Evolutionary conservation across 768 basidiomycete genomes (phyloP).

Genomic region (Russula brevipes): DNA sequence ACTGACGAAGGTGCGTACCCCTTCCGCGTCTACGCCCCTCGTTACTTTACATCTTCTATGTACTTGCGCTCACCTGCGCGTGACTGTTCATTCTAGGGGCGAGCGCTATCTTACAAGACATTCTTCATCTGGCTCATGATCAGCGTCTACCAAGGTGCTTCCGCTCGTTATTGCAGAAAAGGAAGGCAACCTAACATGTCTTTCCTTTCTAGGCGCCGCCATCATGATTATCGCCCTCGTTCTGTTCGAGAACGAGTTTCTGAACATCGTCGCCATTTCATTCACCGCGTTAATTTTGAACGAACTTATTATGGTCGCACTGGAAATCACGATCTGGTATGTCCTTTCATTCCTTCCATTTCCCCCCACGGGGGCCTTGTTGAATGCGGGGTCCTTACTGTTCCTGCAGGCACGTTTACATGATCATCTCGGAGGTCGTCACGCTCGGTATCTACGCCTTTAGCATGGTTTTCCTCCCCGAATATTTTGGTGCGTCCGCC

Average conservation of each 20-base stretch:
- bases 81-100: constrained; percentile 53
- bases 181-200: not conserved
- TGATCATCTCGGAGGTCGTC: constrained; percentile 87
- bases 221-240: constrained; percentile 98
- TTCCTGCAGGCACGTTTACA: constrained; percentile 76
- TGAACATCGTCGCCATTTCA: constrained; percentile 97
- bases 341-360: not conserved
- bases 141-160: constrained; percentile 88
- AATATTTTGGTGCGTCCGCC: constrained; percentile 81
- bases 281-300: constrained; percentile 95
- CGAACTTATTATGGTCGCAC: constrained; percentile 97
- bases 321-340: constrained; percentile 96
- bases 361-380: not conserved
- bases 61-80: not conserved
- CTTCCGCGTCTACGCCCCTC: not conserved
- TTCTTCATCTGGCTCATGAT: constrained; percentile 99
- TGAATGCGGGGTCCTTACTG: not conserved
- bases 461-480: constrained; percentile 90
- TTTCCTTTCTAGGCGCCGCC: constrained; percentile 61
- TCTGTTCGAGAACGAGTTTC: constrained; percentile 93
- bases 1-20: constrained; percentile 71
- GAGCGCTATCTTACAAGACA: constrained; percentile 92
- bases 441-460: constrained; percentile 85
- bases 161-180: not conserved
- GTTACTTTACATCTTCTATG: not conserved